Conservation (phyloP, 2,329 filamentous ascomycete species). For the Talaromyces islandicus region DNA sequence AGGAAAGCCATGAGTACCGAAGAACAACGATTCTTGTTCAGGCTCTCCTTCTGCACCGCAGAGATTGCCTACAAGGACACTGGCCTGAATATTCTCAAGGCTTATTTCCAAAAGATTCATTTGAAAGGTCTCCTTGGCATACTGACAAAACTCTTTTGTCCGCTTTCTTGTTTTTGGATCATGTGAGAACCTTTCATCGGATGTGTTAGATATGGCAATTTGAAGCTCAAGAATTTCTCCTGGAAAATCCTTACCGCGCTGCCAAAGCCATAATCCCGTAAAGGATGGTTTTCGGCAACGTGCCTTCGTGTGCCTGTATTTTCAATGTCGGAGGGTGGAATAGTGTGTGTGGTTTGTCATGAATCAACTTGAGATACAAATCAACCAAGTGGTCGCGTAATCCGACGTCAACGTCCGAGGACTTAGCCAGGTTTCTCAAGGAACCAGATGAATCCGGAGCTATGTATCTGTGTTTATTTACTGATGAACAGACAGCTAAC, state of each 20-base stretch:
- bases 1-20: not conserved
- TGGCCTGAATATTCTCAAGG: not conserved
- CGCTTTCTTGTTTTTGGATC: not conserved
- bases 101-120: not conserved
- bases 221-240: not conserved
- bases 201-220: not conserved
- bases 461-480: not conserved
- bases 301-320: not conserved
- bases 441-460: not conserved
- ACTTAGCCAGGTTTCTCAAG: not conserved
- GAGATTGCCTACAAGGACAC: not conserved
- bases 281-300: not conserved
- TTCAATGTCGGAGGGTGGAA: slow-evolving; percentile 4
- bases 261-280: not conserved
- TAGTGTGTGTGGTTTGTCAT: slow-evolving; percentile 6
- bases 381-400: slow-evolving; percentile 1
- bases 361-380: slow-evolving; percentile 4
- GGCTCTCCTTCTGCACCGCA: not conserved
- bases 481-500: not conserved
- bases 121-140: not conserved
- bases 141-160: not conserved
- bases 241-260: not conserved
- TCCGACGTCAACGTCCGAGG: not conserved
- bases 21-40: not conserved
- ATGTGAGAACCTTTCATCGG: not conserved